Evolutionary conservation across 1,284 basidiomycete species (phyloP).

Genomic region (Puccinia brachypodii): DNA sequence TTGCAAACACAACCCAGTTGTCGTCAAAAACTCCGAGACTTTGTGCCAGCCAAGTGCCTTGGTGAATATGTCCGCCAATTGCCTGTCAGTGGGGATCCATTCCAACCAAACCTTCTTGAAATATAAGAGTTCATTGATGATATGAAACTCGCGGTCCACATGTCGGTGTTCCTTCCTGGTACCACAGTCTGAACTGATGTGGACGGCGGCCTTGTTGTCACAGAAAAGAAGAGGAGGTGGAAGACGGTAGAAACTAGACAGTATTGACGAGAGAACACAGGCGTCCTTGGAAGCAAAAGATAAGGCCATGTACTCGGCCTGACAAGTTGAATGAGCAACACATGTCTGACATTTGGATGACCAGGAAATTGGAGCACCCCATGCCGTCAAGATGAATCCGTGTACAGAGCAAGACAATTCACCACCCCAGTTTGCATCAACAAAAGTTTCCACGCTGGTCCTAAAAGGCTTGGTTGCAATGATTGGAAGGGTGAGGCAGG

Average conservation of each 20-base stretch:
- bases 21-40: too few relatives aligned
- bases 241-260: background rate
- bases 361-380: constrained; percentile 9
- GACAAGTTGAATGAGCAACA: constrained; percentile 15
- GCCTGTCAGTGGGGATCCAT: too few relatives aligned
- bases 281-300: background rate
- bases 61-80: too few relatives aligned
- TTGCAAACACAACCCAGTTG: too few relatives aligned
- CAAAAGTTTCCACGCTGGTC: background rate
- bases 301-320: constrained; percentile 31
- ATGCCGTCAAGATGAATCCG: background rate
- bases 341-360: constrained; percentile 12
- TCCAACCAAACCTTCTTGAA: too few relatives aligned
- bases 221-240: too few relatives aligned
- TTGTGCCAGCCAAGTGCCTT: too few relatives aligned
- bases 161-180: background rate
- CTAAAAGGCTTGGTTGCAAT: background rate
- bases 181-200: background rate
- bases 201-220: too few relatives aligned
- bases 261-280: background rate
- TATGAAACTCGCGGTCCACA: too few relatives aligned
- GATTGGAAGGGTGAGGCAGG: background rate
- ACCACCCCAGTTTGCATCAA: constrained; percentile 42
- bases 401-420: background rate
- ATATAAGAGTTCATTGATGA: too few relatives aligned